These are phyloP conservation scores for Pseudozyma pruni DNA, from an alignment of 1,284 basidiomycete genomes.

Conservation along the genomic window DNA sequence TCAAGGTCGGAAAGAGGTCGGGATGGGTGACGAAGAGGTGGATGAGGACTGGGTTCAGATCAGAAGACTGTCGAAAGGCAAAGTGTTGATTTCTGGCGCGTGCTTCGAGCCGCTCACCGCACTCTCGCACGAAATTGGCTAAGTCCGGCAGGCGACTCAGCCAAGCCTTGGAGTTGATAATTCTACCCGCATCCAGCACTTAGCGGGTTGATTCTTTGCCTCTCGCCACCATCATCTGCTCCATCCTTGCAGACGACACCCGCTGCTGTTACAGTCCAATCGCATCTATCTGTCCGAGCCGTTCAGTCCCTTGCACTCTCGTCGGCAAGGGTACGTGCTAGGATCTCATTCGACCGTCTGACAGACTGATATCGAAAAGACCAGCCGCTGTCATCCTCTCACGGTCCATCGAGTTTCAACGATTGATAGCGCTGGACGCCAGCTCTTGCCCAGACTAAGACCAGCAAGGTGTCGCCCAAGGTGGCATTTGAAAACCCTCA, in stretches of 20 bases:
- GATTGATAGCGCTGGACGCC: too few species aligned
- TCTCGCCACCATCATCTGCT: slow-evolving; percentile 55
- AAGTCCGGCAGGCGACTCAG: neutral
- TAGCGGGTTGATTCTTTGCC: slow-evolving; percentile 16
- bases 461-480: slow-evolving; percentile 22
- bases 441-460: neutral
- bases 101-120: slow-evolving; percentile 26
- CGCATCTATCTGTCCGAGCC: slow-evolving; percentile 17
- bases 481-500: slow-evolving; percentile 36
- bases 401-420: too few species aligned
- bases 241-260: slow-evolving; percentile 38
- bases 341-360: too few species aligned
- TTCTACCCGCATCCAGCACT: slow-evolving; percentile 5
- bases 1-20: neutral
- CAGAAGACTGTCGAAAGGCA: slow-evolving; percentile 9
- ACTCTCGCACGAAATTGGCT: slow-evolving; percentile 21
- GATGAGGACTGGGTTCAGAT: too few species aligned
- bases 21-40: neutral
- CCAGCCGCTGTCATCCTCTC: too few species aligned
- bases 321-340: too few species aligned
- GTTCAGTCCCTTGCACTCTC: slow-evolving; percentile 5
- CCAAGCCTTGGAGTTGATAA: too few species aligned
- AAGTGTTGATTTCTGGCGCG: slow-evolving; percentile 33
- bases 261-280: slow-evolving; percentile 23
- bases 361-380: too few species aligned